Conservation (phyloP, 805 yeast species). For the Saturnispora galanensis region DNA sequence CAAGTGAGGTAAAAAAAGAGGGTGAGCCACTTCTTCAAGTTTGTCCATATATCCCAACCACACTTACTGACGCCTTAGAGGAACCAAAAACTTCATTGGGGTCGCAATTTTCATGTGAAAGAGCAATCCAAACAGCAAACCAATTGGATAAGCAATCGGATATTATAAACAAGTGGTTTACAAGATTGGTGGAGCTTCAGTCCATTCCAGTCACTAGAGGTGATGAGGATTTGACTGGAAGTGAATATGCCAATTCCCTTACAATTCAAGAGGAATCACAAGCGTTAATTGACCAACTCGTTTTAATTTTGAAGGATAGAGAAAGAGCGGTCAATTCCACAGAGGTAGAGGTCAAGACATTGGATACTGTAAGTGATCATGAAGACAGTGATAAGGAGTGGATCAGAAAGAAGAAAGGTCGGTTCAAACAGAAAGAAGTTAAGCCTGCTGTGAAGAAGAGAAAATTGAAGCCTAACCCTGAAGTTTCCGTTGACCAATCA, state of each 20-base stretch:
- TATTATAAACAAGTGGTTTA: slow-evolving; percentile 43
- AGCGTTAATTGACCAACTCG: slow-evolving; percentile 45
- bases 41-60: slow-evolving; percentile 4
- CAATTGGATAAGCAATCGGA: slow-evolving; percentile 44
- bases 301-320: slow-evolving; percentile 37
- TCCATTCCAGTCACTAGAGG: slow-evolving; percentile 33
- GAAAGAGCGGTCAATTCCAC: slow-evolving; percentile 26
- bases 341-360: slow-evolving; percentile 12
- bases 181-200: slow-evolving; percentile 33
- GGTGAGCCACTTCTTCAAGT: slow-evolving; percentile 5
- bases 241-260: slow-evolving; percentile 68
- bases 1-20: not conserved
- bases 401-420: slow-evolving; percentile 4
- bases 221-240: slow-evolving; percentile 39
- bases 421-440: not conserved
- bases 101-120: slow-evolving; percentile 20
- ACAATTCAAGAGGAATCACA: slow-evolving; percentile 66
- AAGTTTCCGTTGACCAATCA: not conserved
- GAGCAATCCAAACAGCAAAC: slow-evolving; percentile 17
- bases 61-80: slow-evolving; percentile 1
- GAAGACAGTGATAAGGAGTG: slow-evolving; percentile 5
- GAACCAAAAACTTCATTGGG: slow-evolving; percentile 11
- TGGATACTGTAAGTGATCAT: not conserved
- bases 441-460: not conserved
- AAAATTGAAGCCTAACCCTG: slow-evolving; percentile 1